A percentile compares a stretch with the other conserved stretches of the same genome.
These are phyloP conservation scores for Yarrowia alimentaria DNA, from an alignment of 805 yeast genomes.

Conservation along the genomic window DNA sequence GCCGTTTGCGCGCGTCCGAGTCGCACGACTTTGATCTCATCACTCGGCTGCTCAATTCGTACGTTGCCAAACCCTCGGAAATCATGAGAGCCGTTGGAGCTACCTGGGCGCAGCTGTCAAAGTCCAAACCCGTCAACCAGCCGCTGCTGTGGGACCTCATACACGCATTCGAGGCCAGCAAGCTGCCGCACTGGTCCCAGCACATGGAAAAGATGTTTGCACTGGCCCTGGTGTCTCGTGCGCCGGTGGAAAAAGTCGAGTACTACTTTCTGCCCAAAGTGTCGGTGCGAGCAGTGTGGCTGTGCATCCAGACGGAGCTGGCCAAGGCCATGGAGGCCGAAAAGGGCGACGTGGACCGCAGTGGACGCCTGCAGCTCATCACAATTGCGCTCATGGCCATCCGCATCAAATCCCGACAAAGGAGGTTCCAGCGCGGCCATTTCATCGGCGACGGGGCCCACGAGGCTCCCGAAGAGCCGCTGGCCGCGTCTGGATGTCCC, in stretches of 20 bases:
- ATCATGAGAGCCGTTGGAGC: slow-evolving; percentile 3
- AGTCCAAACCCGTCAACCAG: neutral
- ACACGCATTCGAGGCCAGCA: slow-evolving; percentile 11
- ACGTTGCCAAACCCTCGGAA: neutral
- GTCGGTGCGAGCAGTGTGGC: slow-evolving; percentile 20
- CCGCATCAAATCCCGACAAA: slow-evolving; percentile 5
- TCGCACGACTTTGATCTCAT: slow-evolving; percentile 1
- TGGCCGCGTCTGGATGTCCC: too few relatives aligned
- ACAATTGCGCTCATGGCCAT: slow-evolving; percentile 9
- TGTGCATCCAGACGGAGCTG: slow-evolving; percentile 24
- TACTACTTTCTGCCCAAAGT: slow-evolving; percentile 15
- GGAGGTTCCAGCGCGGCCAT: slow-evolving; percentile 11
- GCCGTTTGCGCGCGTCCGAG: neutral
- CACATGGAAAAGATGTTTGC: slow-evolving; percentile 10
- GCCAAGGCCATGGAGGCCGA: slow-evolving; percentile 6
- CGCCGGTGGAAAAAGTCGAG: slow-evolving; percentile 22
- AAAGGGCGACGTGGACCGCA: slow-evolving; percentile 2
- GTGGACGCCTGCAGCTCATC: slow-evolving; percentile 6
- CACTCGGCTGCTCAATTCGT: neutral
- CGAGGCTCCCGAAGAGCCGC: too few relatives aligned
- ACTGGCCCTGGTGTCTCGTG: neutral
- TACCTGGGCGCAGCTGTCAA: neutral
- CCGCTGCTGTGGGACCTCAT: slow-evolving; percentile 6
- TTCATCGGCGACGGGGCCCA: too few relatives aligned
- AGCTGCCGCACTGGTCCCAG: slow-evolving; percentile 18